Conservation (phyloP, 352 stramenopile species). For the Blastocystis sp. region DNA sequence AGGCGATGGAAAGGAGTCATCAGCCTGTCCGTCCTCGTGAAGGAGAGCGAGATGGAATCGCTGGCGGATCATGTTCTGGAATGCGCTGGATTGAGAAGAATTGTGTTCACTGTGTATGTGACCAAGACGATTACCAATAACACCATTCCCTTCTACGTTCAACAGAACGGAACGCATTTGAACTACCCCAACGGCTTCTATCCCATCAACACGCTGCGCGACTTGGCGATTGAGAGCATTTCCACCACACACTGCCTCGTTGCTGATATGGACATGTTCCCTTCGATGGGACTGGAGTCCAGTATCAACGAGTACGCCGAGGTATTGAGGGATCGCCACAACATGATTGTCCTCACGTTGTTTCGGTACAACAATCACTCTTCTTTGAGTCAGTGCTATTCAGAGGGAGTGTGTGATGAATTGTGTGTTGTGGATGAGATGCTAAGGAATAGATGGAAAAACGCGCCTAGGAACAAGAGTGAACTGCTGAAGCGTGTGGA, state of each 20-base stretch:
- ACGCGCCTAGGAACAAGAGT: neutral
- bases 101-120: neutral
- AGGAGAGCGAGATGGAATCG: neutral
- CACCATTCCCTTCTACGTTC: neutral
- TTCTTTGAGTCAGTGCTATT: neutral
- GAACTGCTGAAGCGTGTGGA: neutral
- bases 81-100: neutral
- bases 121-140: neutral
- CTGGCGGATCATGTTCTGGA: neutral
- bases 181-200: neutral
- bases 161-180: neutral
- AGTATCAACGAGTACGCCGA: neutral
- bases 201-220: constrained; percentile 36
- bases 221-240: constrained; percentile 43
- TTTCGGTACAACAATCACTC: neutral
- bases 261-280: constrained; percentile 47
- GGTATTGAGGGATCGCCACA: neutral
- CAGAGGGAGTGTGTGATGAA: neutral
- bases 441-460: neutral
- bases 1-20: neutral
- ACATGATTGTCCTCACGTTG: neutral
- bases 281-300: neutral
- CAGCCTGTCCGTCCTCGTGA: neutral
- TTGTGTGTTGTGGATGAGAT: neutral
- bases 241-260: constrained; percentile 54